Conservation (phyloP, 225 moss, liverwort and hornwort species). For the Takakia lepidozioides region DNA sequence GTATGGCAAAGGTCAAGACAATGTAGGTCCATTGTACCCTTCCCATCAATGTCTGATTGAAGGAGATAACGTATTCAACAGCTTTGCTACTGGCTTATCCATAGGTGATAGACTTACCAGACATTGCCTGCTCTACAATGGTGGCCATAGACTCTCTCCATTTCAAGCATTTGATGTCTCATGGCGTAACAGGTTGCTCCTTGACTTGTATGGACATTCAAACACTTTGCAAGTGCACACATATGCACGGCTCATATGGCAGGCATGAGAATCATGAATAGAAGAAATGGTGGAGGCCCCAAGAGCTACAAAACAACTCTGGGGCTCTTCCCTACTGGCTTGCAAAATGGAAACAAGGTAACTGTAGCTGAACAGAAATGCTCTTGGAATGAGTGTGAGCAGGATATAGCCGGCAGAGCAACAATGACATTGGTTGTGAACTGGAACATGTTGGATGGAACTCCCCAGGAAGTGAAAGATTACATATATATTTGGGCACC, state of each 20-base stretch:
- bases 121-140: too few relatives aligned
- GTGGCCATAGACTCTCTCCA: too few relatives aligned
- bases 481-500: conserved; percentile 46
- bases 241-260: background rate
- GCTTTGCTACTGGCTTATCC: too few relatives aligned
- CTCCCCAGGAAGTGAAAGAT: conserved; percentile 2
- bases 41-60: background rate
- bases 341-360: conserved; percentile 4
- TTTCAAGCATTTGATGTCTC: too few relatives aligned
- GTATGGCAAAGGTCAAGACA: conserved; percentile 51
- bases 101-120: too few relatives aligned
- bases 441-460: conserved; percentile 26
- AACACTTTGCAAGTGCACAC: background rate
- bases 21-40: conserved; percentile 14
- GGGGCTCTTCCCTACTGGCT: background rate
- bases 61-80: background rate
- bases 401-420: conserved; percentile 46
- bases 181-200: too few relatives aligned
- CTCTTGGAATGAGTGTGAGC: conserved; percentile 37
- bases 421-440: conserved; percentile 40
- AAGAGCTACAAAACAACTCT: background rate
- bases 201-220: background rate
- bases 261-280: too few relatives aligned
- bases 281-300: too few relatives aligned
- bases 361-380: conserved; percentile 26